These are phyloP conservation scores for Obba rivulosa DNA, from an alignment of 768 basidiomycete species.

Conservation along the genomic window DNA sequence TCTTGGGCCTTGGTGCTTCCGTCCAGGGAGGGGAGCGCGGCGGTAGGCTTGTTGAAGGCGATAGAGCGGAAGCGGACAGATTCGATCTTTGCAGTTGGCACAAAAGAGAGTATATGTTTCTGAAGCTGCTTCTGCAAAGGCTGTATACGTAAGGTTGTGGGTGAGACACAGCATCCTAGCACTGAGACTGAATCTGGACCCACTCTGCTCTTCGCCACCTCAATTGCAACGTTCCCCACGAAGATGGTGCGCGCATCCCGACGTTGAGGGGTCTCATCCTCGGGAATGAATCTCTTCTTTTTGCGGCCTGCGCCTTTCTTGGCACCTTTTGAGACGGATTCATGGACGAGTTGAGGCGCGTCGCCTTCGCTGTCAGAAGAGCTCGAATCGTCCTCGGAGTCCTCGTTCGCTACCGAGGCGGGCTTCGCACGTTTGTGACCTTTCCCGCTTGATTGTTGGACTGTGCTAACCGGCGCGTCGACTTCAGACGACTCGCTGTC, in stretches of 20 bases:
- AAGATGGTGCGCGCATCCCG: conserved; percentile 85
- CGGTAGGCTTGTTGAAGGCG: conserved; percentile 80
- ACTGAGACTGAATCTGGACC: conserved; percentile 15
- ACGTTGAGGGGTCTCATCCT: conserved; percentile 66
- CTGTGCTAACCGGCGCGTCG: background rate
- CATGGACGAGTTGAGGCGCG: conserved; percentile 51
- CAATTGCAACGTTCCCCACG: conserved; percentile 80
- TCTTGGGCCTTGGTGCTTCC: conserved; percentile 21
- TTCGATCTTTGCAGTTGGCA: conserved; percentile 80
- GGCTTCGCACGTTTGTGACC: background rate
- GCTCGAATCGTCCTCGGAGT: conserved; percentile 7
- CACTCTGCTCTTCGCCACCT: conserved; percentile 75
- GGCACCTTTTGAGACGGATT: conserved; percentile 38
- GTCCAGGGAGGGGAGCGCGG: conserved; percentile 46
- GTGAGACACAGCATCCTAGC: too few species aligned
- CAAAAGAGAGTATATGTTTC: conserved; percentile 65
- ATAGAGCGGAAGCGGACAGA: conserved; percentile 92
- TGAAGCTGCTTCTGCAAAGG: conserved; percentile 70
- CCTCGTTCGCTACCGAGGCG: conserved; percentile 9
- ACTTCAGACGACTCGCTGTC: conserved; percentile 4
- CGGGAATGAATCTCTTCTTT: conserved; percentile 48
- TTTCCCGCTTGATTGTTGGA: background rate
- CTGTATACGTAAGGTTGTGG: conserved; percentile 33
- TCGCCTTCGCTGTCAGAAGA: conserved; percentile 32
- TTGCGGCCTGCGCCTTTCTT: conserved; percentile 23